Base-by-base conservation (phyloP, 73 alveolate species). In the Paramecium sonneborni region DNA sequence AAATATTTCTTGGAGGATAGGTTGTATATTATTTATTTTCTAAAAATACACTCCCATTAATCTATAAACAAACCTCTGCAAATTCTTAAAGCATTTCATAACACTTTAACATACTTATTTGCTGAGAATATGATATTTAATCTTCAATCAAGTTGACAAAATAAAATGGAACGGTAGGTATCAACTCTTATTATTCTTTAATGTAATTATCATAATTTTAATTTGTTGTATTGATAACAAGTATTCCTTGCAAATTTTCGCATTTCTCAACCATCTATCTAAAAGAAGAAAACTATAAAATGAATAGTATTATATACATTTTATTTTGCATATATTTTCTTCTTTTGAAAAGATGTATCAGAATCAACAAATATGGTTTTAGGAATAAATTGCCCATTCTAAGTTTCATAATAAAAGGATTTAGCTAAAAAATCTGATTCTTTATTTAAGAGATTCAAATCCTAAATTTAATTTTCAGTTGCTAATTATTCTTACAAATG, bases 381-480 rank as follows among this genome's bases (percentile, higher is more conserved):
- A 8, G 90, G 76, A 43, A 79, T 14, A 79, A 30, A 79, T 79
- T 76, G 38, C 5, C 69, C 69, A 76, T 76, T 41, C 35, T 76
- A 76, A 76, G 88, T 79, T 79, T 79, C 90, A 43, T 79, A 43
- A 79, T 79, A 43, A 21, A 79, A 79, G 39, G 90, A 38, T 79
- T 79, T 79, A 24, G 8, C 24, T 41, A 26, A 44, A 39, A 39
- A 44, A 37, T 79, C 90, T n/a, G 24, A 43, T 79, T 43, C 90
- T 28, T 44, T 79, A 24, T 79, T 43, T 23, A 11, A 26, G n/a
- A 79, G 74, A 43, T 39, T 79, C 41, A 79, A 44, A 38, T 39
- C 90, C n/a, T 41, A 3, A 3, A 79, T 34, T 41, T 21, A 26
- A 43, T 79, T 79, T 24, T 79, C 76, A 39, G 41, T 39, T 11